Evolutionary conservation across 768 basidiomycete species (phyloP).

Genomic region (Vararia minispora): DNA sequence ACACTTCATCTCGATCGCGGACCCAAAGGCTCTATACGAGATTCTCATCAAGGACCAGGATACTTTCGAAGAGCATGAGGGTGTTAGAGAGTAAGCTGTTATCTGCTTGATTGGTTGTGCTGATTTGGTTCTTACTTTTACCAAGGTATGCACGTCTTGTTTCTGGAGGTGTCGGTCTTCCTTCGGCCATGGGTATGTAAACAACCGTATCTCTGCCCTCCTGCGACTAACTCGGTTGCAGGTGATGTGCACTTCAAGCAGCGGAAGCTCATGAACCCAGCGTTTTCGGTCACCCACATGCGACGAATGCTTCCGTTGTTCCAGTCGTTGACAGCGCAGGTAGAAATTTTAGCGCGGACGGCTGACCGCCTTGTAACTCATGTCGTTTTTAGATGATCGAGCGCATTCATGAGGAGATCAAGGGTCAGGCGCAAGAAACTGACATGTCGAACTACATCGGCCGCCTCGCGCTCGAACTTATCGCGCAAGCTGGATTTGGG

Average conservation of each 20-base stretch:
- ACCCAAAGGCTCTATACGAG: neutral
- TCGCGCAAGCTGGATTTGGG: conserved; percentile 4
- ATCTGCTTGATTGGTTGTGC: too few relatives aligned
- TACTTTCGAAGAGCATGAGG: neutral
- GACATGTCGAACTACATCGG: conserved; percentile 5
- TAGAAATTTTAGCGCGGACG: too few relatives aligned
- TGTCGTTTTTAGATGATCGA: too few relatives aligned
- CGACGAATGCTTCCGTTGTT: conserved; percentile 5
- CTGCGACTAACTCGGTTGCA: neutral
- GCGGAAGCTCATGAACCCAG: conserved; percentile 1
- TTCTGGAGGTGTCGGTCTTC: too few relatives aligned
- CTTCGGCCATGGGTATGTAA: too few relatives aligned
- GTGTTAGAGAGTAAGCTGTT: neutral
- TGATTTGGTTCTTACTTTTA: too few relatives aligned
- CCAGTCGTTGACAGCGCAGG: neutral
- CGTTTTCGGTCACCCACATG: conserved; percentile 5
- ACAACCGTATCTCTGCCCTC: too few relatives aligned
- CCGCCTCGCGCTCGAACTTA: conserved; percentile 4
- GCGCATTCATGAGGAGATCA: too few relatives aligned
- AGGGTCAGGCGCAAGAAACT: too few relatives aligned
- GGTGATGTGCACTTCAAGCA: neutral
- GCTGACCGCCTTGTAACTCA: too few relatives aligned
- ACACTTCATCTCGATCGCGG: neutral
- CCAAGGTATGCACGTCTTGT: too few relatives aligned
- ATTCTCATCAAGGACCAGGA: neutral